These are phyloP conservation scores for Crucibulum parvulum DNA, from an alignment of 1,284 basidiomycete species.

Conservation along the genomic window DNA sequence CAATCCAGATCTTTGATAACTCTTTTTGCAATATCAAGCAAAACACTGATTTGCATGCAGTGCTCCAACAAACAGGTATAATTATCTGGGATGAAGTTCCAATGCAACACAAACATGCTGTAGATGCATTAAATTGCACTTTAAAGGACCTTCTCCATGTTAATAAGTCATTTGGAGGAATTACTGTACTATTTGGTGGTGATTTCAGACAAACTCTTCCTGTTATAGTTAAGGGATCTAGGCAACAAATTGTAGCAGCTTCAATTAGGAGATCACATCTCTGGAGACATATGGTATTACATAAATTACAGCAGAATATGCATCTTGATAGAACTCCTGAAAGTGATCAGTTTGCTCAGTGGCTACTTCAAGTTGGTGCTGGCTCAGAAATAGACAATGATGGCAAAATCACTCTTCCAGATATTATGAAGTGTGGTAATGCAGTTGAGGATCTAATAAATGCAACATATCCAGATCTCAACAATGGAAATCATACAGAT, in stretches of 20 bases:
- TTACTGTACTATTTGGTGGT: conserved; percentile 35
- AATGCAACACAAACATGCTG: conserved; percentile 21
- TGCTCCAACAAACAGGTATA: conserved; percentile 24
- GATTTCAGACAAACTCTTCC: conserved; percentile 34
- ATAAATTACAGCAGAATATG: too few species aligned
- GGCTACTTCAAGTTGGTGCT: not conserved
- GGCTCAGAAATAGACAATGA: not conserved
- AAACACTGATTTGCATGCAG: conserved; percentile 19
- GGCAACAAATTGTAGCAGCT: conserved; percentile 25
- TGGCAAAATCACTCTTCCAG: not conserved
- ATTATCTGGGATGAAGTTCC: conserved; percentile 36
- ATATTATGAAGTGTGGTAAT: not conserved
- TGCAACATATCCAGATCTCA: not conserved
- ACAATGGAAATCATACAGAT: not conserved
- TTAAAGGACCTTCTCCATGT: conserved; percentile 24
- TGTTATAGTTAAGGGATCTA: conserved; percentile 25
- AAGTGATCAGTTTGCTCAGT: not conserved
- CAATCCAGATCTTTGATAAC: conserved; percentile 30
- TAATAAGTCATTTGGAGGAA: conserved; percentile 35
- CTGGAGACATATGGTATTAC: not conserved
- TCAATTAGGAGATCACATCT: not conserved
- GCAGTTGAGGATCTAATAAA: not conserved
- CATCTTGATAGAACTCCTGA: not conserved
- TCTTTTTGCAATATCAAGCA: conserved; percentile 35
- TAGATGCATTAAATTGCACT: conserved; percentile 32